Base-by-base conservation (phyloP, 2,329 filamentous ascomycete species). In the Scopulariopsis brevicaulis region DNA sequence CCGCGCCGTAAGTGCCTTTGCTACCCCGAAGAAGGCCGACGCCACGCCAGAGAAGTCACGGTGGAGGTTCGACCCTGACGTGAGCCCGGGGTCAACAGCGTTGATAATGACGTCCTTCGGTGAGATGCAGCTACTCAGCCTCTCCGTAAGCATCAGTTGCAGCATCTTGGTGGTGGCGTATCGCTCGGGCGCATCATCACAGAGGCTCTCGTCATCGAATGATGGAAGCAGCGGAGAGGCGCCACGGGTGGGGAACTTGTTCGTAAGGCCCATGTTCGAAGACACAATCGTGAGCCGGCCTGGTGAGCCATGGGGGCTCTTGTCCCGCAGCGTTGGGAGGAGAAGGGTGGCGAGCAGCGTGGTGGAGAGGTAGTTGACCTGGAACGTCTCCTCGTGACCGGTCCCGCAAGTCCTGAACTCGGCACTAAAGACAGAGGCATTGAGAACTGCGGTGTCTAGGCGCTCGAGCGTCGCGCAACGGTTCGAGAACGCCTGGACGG, bases 381-480 rank as follows among this genome's bases (percentile, higher is more conserved):
- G 74, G 22, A 77, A 59, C 15, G 64, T 67, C 18, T 68, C 64
- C 60, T 77, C 72, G 58, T 75, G 71, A 3, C 73, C 68, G 14
- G 59, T 61, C 14, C 28, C 34, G 18, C 25, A 32, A 6, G 8
- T n/a, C 6, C 4, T 3, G 60, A 66, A 67, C 6, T 59, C 35
- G 2, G 48, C 37, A 4, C 61, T 63, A 20, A 40, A 58, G 5
- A 74, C 35, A 0, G 71, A 77, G 2, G 75, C 76, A 60, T 78
- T 79, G 5, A 77, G 66, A 40, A 80, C 67, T 4, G 77, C 65
- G 43, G 80, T 67, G 61, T 80, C 74, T 8, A 80, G 61, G 18
- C 70, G 68, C 0, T 64, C 35, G 1, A 77, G 66, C 51, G 52
- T 66, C 11, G 69, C 62, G 20, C 67, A 65, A 8, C 68, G 67